A percentile compares a stretch with the other conserved stretches of the same genome.
phyloP scores from a whole-genome alignment of 116 monocot genomes.

The Posidonia oceanica region DNA sequence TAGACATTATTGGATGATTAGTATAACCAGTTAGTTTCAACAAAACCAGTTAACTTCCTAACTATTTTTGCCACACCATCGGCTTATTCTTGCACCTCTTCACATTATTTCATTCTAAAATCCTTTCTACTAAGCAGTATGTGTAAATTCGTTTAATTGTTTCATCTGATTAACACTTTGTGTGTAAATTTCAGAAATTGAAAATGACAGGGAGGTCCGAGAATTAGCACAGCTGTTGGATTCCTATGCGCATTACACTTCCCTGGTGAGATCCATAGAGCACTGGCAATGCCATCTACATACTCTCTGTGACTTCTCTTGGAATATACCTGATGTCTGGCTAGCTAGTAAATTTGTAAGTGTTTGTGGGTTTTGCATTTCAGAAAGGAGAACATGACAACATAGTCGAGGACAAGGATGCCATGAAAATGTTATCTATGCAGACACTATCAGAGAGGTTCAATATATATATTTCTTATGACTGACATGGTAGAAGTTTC shows the following conservation, averaged over 20 bases:
- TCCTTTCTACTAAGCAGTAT: too few species aligned
- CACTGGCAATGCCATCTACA: background rate
- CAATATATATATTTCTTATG: background rate
- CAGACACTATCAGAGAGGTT: conserved; percentile 59
- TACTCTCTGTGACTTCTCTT: background rate
- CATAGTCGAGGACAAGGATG: background rate
- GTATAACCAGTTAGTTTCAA: too few species aligned
- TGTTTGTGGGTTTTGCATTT: conserved; percentile 8
- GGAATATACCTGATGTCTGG: too few species aligned
- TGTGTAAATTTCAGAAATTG: conserved; percentile 28
- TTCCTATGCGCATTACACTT: conserved; percentile 51
- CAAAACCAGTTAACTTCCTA: too few species aligned
- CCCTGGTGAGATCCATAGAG: conserved; percentile 21
- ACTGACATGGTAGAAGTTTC: background rate
- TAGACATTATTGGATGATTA: too few species aligned
- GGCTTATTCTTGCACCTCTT: too few species aligned
- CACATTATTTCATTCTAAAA: too few species aligned
- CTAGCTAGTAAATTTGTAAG: background rate
- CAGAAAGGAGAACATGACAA: conserved; percentile 19
- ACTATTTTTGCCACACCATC: too few species aligned
- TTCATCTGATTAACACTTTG: background rate
- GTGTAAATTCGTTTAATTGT: too few species aligned
- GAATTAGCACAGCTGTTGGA: conserved; percentile 87
- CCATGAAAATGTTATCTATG: conserved; percentile 7
- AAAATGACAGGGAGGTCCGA: conserved; percentile 33